Evolutionary conservation across 345 rosid species (phyloP), one percentile per base, ranked within the genome.

Genomic region (Eutrema japonicum): DNA sequence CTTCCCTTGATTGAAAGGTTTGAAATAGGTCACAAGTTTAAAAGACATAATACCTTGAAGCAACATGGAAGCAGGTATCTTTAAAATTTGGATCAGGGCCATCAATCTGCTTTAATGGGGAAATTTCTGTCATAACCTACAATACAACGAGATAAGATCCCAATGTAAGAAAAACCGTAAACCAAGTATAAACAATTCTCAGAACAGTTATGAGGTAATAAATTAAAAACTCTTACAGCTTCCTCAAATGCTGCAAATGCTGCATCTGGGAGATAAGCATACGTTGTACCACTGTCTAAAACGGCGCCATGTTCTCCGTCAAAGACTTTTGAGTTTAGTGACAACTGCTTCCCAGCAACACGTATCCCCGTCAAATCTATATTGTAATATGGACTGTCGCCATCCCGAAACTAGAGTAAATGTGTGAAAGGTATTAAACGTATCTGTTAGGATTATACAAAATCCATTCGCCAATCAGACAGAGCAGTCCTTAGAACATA

Each of bases 321-420:
- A 79, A 95, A 92, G 46, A 87, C 80, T 11, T 62, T 80, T 4
- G 92, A 75, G 51, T 83, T 80, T 18, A 95, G 48, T 67, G 82
- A 79, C 81, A 95, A 79, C 64, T 68, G 77, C 88, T 92, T 90
- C 79, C 97, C 99, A 51, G 89, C 99, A 46, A 92, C 91, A 79
- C 84, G 91, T 68, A 95, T 81, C 84, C 82, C 97, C 88, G 80
- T 95, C 92, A 90, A 87, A 83, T 92, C 88, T 78, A 93, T 82
- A 81, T 95, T 95, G 91, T 95, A 95, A 86, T 92, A 95, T 77
- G 91, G 94, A 90, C 97, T 92, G 97, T 94, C 89, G 86, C 92
- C 97, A 94, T 85, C 98, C 95, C 96, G 91, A 89, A 89, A 94
- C 98, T 91, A 87, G 87, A 85, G 95, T 91, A 89, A 91, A 91